Percentiles rank a stretch among this genome's conserved stretches.
Evolutionary conservation across 2,329 filamentous ascomycete genomes (phyloP).

Genomic region (Beauveria pseudobassiana): DNA sequence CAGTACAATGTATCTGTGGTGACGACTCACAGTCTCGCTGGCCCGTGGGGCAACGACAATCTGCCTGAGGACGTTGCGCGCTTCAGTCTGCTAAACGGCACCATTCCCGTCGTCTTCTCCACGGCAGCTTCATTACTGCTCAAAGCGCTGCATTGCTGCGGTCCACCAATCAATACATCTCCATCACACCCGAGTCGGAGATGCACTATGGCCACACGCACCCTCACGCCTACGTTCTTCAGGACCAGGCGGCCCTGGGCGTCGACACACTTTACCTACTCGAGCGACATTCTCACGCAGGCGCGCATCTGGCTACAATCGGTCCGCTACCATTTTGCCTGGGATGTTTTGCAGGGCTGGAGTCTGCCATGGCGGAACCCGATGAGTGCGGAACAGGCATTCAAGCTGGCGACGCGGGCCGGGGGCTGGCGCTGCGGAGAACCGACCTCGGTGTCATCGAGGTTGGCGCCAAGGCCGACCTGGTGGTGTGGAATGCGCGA

Average conservation of each 20-base stretch:
- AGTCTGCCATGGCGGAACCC: conserved; percentile 39
- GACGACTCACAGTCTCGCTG: conserved; percentile 36
- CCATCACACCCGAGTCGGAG: conserved; percentile 52
- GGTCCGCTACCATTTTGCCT: conserved; percentile 31
- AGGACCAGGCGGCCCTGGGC: conserved; percentile 45
- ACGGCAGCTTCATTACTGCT: conserved; percentile 37
- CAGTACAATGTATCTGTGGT: conserved; percentile 35
- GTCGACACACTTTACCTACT: conserved; percentile 49
- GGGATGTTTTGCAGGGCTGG: conserved; percentile 31
- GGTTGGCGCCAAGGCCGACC: conserved; percentile 39
- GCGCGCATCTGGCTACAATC: conserved; percentile 45
- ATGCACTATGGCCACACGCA: conserved; percentile 51
- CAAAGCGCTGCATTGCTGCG: conserved; percentile 35
- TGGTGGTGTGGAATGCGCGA: conserved; percentile 37
- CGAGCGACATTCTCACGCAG: conserved; percentile 40
- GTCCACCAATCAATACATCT: conserved; percentile 43
- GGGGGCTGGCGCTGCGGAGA: conserved; percentile 44
- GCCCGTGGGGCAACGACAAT: conserved; percentile 25
- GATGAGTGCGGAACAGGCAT: conserved; percentile 47
- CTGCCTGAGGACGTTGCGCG: conserved; percentile 21
- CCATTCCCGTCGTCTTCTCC: conserved; percentile 45
- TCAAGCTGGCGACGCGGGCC: conserved; percentile 44
- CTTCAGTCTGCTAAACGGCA: conserved; percentile 33
- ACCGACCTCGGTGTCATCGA: conserved; percentile 40
- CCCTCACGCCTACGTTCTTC: conserved; percentile 31